Percentiles rank a stretch among this genome's conserved stretches.
phyloP scores from a whole-genome alignment of 345 rosid species.

The Gossypium anomalum region DNA sequence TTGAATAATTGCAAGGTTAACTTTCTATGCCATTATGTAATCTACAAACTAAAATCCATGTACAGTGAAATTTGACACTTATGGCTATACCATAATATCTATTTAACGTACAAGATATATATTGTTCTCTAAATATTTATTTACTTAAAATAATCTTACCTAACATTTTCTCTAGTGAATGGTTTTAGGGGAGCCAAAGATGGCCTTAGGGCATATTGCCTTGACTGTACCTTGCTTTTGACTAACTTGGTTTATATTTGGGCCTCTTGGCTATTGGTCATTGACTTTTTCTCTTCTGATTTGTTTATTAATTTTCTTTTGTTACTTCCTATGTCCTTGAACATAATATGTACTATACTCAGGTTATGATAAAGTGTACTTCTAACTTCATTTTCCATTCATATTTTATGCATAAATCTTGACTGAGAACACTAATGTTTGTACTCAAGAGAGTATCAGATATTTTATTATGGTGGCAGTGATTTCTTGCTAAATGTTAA shows the following conservation, averaged over 20 bases:
- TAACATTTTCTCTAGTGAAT: background rate
- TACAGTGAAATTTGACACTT: background rate
- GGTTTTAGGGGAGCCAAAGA: background rate
- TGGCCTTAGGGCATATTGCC: background rate
- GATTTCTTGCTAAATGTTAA: background rate
- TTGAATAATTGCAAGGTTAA: background rate
- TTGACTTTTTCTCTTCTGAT: background rate
- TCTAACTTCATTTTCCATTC: background rate
- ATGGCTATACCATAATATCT: background rate
- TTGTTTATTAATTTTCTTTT: background rate
- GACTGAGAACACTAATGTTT: background rate
- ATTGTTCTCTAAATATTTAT: background rate
- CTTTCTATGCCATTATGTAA: background rate
- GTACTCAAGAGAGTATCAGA: background rate
- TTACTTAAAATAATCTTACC: background rate
- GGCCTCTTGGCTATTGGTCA: background rate
- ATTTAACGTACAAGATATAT: background rate
- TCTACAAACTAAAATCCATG: background rate
- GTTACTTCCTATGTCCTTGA: background rate
- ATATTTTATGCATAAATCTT: background rate
- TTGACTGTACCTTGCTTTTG: background rate
- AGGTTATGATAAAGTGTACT: background rate
- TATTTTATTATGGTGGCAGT: background rate
- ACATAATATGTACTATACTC: background rate
- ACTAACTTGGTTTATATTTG: background rate